Evolutionary conservation across 2,329 filamentous ascomycete genomes (phyloP).

Genomic region (Talaromyces sp.): DNA sequence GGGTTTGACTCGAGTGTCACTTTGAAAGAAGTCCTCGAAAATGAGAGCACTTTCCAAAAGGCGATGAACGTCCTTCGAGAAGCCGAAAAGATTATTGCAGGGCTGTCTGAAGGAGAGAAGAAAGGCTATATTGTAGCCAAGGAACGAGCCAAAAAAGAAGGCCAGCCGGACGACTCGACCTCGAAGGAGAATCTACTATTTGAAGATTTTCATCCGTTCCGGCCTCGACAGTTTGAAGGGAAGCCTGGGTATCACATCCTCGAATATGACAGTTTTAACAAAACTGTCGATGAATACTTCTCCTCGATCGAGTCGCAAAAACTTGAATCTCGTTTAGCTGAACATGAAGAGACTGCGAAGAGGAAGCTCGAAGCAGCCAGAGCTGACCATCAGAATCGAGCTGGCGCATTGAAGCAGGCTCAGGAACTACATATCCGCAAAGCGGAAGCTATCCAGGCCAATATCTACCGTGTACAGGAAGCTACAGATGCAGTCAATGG

Average conservation of each 20-base stretch:
- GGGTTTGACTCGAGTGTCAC: constrained; percentile 68
- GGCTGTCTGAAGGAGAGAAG: constrained; percentile 63
- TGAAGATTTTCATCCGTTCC: constrained; percentile 93
- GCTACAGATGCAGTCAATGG: constrained; percentile 90
- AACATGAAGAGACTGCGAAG: constrained; percentile 77
- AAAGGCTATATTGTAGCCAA: constrained; percentile 89
- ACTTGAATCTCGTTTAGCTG: constrained; percentile 76
- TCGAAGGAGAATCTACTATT: constrained; percentile 61
- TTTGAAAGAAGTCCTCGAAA: constrained; percentile 67
- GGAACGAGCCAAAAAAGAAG: constrained; percentile 37
- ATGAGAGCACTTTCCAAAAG: constrained; percentile 62
- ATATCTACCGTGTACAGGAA: constrained; percentile 86
- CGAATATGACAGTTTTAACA: constrained; percentile 82
- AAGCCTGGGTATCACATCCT: constrained; percentile 67
- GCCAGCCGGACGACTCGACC: constrained; percentile 36
- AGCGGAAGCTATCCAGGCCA: constrained; percentile 85
- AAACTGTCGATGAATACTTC: constrained; percentile 94
- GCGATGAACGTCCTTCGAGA: constrained; percentile 68
- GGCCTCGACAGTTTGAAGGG: constrained; percentile 73
- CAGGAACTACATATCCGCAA: constrained; percentile 84
- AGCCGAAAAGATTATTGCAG: constrained; percentile 67
- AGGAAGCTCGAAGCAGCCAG: constrained; percentile 82
- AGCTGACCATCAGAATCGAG: constrained; percentile 77
- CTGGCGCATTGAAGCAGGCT: constrained; percentile 77
- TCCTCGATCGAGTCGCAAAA: constrained; percentile 94